Base-by-base conservation (phyloP, 2,329 filamentous ascomycete genomes). In the Botryosphaeria dothidea region DNA sequence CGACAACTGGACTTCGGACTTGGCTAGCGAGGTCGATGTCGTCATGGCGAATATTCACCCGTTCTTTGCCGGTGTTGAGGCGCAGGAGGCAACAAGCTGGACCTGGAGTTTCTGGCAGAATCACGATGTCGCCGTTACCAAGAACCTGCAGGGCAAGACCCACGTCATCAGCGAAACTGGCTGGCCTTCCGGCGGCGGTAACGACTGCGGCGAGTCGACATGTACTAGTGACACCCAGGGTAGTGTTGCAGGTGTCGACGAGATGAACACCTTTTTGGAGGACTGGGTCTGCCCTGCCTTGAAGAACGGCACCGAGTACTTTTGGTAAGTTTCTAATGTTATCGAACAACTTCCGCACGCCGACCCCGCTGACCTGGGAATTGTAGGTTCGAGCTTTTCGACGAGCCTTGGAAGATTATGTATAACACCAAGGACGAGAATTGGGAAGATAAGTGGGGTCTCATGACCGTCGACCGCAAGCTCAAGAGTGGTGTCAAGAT, bases 21-120 rank as follows among this genome's bases (percentile, higher is more conserved):
- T 98, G 19, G 91, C 90, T 0, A 71, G 79, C 3, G 83, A 87
- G 60, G 91, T 92, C 46, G 93, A 98, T 77, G 89, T 92, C 72
- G 88, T 98, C 78, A 97, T 98, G 93, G 90, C 92, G 70, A 98
- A 98, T 74, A 92, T 98, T 63, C 95, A 98, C 75, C 94, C 95
- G 0, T 97, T 98, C 84, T 98, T 98, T 74, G 91, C 89, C 0
- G 94, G 94, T 52, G 87, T 92, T 13, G 81, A 85, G 0, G 89
- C 88, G 2, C 81, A 86, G 2, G 75, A 85, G 1, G 92, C 92
- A 0, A 89, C 93, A 0, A 79, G 75, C 7, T 98, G 94, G 94
- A 96, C 94, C 0, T 92, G 84, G 79, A 78, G 78, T 17, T 98
- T 97, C 79, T 98, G 93, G 90, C 79, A 90, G 49, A 81, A 78